Evolutionary conservation across 1,139 yeast genomes (phyloP).

Genomic region (Diutina rugosa): DNA sequence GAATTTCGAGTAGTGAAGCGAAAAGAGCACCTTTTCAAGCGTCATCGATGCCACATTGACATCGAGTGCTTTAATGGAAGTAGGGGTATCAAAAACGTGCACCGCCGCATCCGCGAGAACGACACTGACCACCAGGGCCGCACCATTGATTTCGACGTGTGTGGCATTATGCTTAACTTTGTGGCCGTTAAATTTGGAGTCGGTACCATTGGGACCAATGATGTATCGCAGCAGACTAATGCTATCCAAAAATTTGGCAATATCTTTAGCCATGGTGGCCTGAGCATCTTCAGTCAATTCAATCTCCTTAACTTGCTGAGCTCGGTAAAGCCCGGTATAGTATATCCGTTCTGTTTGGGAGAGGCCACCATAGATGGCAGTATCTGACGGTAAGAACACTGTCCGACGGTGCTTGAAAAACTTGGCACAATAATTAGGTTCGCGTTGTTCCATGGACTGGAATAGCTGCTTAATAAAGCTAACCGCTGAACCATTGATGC

Average conservation of each 20-base stretch:
- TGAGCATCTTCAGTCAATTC: background rate
- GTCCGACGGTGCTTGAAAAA: conserved; percentile 18
- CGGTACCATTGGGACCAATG: background rate
- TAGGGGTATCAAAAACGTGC: conserved; percentile 34
- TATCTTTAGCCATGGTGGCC: background rate
- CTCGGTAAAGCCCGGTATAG: conserved; percentile 17
- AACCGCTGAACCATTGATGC: conserved; percentile 11
- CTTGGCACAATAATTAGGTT: conserved; percentile 13
- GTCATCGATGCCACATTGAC: conserved; percentile 31
- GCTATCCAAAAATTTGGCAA: background rate
- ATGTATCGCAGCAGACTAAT: background rate
- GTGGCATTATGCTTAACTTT: background rate
- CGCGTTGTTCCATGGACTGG: conserved; percentile 11
- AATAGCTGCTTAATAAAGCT: conserved; percentile 18
- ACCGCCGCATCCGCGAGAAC: conserved; percentile 48
- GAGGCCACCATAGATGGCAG: conserved; percentile 13
- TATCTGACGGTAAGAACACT: conserved; percentile 23
- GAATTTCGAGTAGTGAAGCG: conserved; percentile 53
- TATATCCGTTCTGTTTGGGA: conserved; percentile 16
- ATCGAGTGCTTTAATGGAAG: conserved; percentile 18
- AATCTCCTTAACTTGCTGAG: conserved; percentile 4
- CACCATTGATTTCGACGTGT: background rate
- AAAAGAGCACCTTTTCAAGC: conserved; percentile 64
- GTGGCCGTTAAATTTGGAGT: background rate
- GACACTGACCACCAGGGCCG: conserved; percentile 13